Base-by-base conservation (phyloP, 1,139 yeast genomes). In the Kurtzmaniella quercitrusa region DNA sequence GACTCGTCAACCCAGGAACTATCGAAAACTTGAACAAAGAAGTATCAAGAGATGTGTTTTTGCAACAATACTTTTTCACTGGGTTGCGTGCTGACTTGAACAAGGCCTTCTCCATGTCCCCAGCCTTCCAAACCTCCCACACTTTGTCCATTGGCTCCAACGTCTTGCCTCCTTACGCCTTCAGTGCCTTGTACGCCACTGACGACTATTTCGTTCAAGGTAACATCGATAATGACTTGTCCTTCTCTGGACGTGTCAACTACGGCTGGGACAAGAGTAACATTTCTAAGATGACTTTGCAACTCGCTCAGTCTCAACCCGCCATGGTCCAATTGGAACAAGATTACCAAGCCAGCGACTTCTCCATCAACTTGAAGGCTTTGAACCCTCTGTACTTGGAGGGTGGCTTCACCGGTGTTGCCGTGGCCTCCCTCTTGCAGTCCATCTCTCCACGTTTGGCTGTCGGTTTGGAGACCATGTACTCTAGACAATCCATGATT, bases 111-210 rank as follows among this genome's bases (percentile, higher is more conserved):
- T 73, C 87, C 53, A 78, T 91, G 79, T 82, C 84, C 65, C 98
- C 98, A 48, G 95, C 91, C 47, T 93, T 94, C 85, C 98, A 94
- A 75, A 87, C 95, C 48, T 86, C 96, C 50, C 98, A 94, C 66
- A 85, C 97, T 46, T 86, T 94, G 63, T 79, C 95, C 42, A 73
- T 88, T 56, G 98, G 98, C 38, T 86, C 95, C 45, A 82, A 82
- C 49, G 82, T 83, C 45, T 77, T 89, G 67, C 96, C 98, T 46
- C 85, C 95, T 50, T 93, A 93, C 65, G 94, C 96, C 34, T 87
- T 93, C 65, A 82, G 91, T 47, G 94, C 96, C 34, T 77, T 93
- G 55, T 90, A 83, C 65, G 97, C 95, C 51, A 83, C 88, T 46
- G 97, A 93, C 60, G 81, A 81, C 58, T 75, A 83, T 59, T 85